phyloP scores from a whole-genome alignment of 352 stramenopile genomes.

The Elongisporangium prolatum region DNA sequence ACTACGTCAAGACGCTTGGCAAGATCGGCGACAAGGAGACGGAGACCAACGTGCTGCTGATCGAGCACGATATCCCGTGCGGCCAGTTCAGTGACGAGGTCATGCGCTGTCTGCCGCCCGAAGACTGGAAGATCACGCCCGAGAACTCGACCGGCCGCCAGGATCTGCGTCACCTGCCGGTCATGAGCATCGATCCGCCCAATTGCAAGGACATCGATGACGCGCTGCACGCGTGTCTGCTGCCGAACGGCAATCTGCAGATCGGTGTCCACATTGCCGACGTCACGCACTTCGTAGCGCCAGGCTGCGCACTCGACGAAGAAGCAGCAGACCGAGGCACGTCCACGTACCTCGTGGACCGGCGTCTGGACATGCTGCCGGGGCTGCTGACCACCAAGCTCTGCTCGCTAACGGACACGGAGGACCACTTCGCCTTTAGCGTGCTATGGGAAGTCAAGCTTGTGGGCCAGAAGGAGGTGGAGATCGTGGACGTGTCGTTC shows the following conservation, averaged over 20 bases:
- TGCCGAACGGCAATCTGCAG: constrained; percentile 92
- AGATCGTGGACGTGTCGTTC: constrained; percentile 95
- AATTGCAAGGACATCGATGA: constrained; percentile 98
- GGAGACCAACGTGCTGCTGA: constrained; percentile 94
- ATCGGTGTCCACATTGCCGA: constrained; percentile 99
- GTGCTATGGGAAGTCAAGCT: constrained; percentile 74
- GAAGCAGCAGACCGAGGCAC: constrained; percentile 91
- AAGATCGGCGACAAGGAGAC: constrained; percentile 95
- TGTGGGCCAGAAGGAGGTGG: constrained; percentile 56
- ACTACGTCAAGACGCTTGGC: constrained; percentile 97
- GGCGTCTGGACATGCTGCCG: constrained; percentile 98
- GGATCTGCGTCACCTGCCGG: constrained; percentile 92
- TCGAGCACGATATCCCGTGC: constrained; percentile 96
- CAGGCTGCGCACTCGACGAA: constrained; percentile 92
- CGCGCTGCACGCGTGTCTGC: constrained; percentile 91
- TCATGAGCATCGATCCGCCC: constrained; percentile 90
- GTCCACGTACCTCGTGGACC: constrained; percentile 98
- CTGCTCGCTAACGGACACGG: constrained; percentile 89
- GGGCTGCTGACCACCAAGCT: constrained; percentile 96
- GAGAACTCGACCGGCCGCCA: constrained; percentile 88
- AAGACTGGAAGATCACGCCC: constrained; percentile 94
- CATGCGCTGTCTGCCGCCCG: constrained; percentile 89
- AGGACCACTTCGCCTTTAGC: constrained; percentile 84
- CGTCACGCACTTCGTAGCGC: constrained; percentile 97
- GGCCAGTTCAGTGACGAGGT: constrained; percentile 83